These are phyloP conservation scores for Rhizopogon vinicolor DNA, from an alignment of 768 basidiomycete species.

Conservation along the genomic window DNA sequence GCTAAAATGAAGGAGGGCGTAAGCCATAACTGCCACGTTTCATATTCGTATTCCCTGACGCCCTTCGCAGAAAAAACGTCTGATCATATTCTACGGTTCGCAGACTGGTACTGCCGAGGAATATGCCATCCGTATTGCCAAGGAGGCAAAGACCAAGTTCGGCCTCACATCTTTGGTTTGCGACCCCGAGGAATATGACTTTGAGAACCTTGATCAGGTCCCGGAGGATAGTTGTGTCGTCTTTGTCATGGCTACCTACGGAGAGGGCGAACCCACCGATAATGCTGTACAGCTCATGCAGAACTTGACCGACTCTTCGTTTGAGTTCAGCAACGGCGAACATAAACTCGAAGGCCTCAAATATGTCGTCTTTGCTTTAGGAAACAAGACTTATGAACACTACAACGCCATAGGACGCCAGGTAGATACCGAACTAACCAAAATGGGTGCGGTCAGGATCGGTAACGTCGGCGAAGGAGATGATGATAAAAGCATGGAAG, in stretches of 20 bases:
- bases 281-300: constrained; percentile 95
- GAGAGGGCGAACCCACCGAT: constrained; percentile 98
- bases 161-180: constrained; percentile 95
- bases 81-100: constrained; percentile 97
- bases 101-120: constrained; percentile 99
- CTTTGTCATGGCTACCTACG: constrained; percentile 98
- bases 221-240: constrained; percentile 86
- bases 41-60: constrained; percentile 4
- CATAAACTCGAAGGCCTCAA: constrained; percentile 79
- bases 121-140: constrained; percentile 94
- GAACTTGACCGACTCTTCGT: constrained; percentile 81
- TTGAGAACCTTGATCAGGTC: constrained; percentile 89
- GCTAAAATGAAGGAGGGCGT: constrained; percentile 93
- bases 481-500: constrained; percentile 99
- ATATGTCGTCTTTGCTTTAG: constrained; percentile 93
- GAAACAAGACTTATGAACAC: constrained; percentile 93
- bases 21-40: constrained; percentile 29
- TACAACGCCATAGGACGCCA: constrained; percentile 88
- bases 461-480: constrained; percentile 94
- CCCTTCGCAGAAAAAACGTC: constrained; percentile 78
- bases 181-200: constrained; percentile 98
- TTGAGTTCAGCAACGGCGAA: constrained; percentile 80
- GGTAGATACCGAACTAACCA: constrained; percentile 66
- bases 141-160: constrained; percentile 96
- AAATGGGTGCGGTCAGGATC: constrained; percentile 81